Conservation (phyloP, 208 protist genomes). For the Trypanosoma rangeli region DNA sequence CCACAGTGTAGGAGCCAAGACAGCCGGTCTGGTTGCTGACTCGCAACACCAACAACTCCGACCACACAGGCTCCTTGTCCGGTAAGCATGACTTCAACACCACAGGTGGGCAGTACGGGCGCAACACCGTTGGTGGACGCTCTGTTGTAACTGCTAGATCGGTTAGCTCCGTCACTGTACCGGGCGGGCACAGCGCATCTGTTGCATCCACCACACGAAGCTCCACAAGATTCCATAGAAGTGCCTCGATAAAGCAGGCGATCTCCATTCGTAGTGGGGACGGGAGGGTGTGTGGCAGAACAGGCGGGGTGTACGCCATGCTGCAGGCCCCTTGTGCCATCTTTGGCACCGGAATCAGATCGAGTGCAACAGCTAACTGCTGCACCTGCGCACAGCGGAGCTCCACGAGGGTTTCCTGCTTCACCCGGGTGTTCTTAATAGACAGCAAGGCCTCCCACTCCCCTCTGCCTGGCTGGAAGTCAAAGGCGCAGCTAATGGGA, state of each 20-base stretch:
- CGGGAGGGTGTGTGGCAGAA: conserved; percentile 12
- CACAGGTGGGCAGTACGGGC: conserved; percentile 50
- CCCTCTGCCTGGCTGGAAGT: background rate
- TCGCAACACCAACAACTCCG: conserved; percentile 34
- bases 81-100: conserved; percentile 43
- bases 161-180: background rate
- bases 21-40: conserved; percentile 70
- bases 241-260: conserved; percentile 13
- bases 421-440: conserved; percentile 53
- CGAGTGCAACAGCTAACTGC: conserved; percentile 54
- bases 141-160: background rate
- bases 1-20: conserved; percentile 45
- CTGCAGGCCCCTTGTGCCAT: background rate
- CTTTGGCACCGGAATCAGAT: conserved; percentile 40
- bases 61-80: conserved; percentile 56
- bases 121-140: conserved; percentile 4
- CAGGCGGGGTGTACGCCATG: conserved; percentile 19
- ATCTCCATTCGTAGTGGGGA: conserved; percentile 23
- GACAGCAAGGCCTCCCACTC: conserved; percentile 36
- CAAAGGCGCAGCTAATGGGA: conserved; percentile 59
- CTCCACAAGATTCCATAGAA: conserved; percentile 33
- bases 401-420: conserved; percentile 66
- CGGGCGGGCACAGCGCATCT: background rate
- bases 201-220: conserved; percentile 5
- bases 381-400: conserved; percentile 66